Percentiles rank a stretch among this genome's conserved stretches.
These are phyloP conservation scores for Linum tenue DNA, from an alignment of 345 rosid genomes.

Conservation along the genomic window DNA sequence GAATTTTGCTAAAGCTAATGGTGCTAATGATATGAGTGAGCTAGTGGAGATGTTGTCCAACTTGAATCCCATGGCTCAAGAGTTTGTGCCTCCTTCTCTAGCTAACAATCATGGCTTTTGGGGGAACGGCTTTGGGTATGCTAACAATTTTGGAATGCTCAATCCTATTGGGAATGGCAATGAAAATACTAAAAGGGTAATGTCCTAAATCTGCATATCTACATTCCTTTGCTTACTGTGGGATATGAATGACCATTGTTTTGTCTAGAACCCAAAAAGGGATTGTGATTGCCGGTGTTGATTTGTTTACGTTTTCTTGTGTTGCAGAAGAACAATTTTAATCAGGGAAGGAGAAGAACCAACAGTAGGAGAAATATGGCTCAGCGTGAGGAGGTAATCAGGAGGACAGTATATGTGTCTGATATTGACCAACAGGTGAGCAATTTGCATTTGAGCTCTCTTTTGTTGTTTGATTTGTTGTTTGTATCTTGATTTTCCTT, in stretches of 20 bases:
- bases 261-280: no score
- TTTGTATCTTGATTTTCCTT: slow-evolving; percentile 8
- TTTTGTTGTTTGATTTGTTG: neutral
- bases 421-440: slow-evolving; percentile 72
- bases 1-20: slow-evolving; percentile 27
- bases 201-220: neutral
- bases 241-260: no score
- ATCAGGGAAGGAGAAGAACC: slow-evolving; percentile 70
- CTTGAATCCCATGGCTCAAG: slow-evolving; percentile 94
- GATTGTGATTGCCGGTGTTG: neutral
- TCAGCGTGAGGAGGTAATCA: slow-evolving; percentile 81
- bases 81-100: slow-evolving; percentile 82
- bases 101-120: slow-evolving; percentile 29
- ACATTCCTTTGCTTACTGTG: no score
- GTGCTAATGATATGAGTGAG: slow-evolving; percentile 51
- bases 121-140: slow-evolving; percentile 49
- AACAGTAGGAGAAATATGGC: slow-evolving; percentile 78
- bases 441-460: no score
- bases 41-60: slow-evolving; percentile 75
- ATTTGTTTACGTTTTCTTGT: slow-evolving; percentile 12
- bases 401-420: slow-evolving; percentile 76
- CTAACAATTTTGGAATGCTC: slow-evolving; percentile 43
- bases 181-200: slow-evolving; percentile 65
- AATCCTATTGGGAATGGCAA: slow-evolving; percentile 38
- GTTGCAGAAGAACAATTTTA: slow-evolving; percentile 61